Evolutionary conservation across 306 rosid species (phyloP), one percentile per base, ranked within the genome.

Genomic region (Neltuma alba): DNA sequence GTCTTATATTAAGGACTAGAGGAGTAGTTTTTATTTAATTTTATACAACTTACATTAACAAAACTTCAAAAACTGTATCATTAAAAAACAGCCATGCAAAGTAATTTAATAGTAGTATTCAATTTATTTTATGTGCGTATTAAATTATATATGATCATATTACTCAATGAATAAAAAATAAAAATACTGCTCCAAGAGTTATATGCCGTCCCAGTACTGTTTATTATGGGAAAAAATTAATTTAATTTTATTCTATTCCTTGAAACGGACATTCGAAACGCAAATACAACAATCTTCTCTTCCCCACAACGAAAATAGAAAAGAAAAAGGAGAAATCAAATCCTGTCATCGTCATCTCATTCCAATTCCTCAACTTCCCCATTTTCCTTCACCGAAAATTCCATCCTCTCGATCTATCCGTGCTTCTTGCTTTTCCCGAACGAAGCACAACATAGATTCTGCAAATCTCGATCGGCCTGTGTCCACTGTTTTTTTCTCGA

Each of bases 391-490:
- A 1, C 71, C 28, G 15, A 57, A 57, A 55, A 21, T 21, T 65
- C 76, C 79, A 31, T 30, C 60, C 33, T 75, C 86, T 85, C 87
- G 81, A 78, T 88, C 86, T 83, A 74, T 83, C 86, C 85, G 84
- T 82, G 79, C 63, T 20, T 70, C 80, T 65, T 42, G 34, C 41
- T 28, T 11, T 60, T 16, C 36, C 76, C 25, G 1, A 62, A 33
- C 64, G 40, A 66, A 66, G 44, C 40, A 64, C 7, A 18, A 36
- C 31, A 37, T 66, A 2, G 50, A 74, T 11, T 52, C 81, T 48
- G 75, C 78, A 41, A 44, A 77, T 83, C 50, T 57, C 74, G 55
- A 38, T 80, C 80, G 23, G 66, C 44, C 72, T 44, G 16, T 58
- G 1, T 66, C 45, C 31, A 4, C 48, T 66, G 11, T 27, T 33